phyloP scores from a whole-genome alignment of 1,284 basidiomycete genomes.

The Ceratorhiza oryzae-sativae region DNA sequence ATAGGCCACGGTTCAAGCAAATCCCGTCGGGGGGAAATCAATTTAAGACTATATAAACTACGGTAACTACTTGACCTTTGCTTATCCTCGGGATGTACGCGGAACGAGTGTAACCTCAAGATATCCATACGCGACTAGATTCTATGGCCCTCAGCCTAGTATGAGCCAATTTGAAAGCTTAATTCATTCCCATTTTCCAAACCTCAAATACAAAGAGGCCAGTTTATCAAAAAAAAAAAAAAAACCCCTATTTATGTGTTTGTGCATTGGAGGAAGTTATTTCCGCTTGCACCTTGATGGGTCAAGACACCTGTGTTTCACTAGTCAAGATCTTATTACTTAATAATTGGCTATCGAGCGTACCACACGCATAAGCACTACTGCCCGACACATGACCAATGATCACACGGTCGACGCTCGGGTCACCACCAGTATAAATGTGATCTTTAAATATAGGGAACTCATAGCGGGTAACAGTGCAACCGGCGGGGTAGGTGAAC shows the following conservation, averaged over 20 bases:
- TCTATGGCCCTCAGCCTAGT: too few species aligned
- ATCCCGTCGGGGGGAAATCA: too few species aligned
- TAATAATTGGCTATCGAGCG: neutral
- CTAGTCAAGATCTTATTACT: neutral
- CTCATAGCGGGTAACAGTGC: conserved; percentile 28
- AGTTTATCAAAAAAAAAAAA: neutral
- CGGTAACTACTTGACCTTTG: too few species aligned
- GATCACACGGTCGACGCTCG: conserved; percentile 26
- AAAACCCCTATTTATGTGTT: conserved; percentile 10
- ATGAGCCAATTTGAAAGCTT: neutral
- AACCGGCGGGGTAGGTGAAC: conserved; percentile 28
- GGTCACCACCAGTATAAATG: conserved; percentile 26
- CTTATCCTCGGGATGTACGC: too few species aligned
- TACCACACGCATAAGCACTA: conserved; percentile 28
- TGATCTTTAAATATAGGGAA: conserved; percentile 11
- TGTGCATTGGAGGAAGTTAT: conserved; percentile 27
- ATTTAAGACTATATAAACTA: too few species aligned
- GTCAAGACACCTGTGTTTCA: conserved; percentile 18
- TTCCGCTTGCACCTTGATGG: conserved; percentile 16
- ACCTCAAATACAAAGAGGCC: neutral
- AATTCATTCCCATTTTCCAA: neutral
- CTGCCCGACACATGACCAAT: conserved; percentile 27
- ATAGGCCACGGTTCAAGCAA: too few species aligned
- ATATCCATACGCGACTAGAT: too few species aligned
- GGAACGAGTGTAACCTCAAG: neutral